Evolutionary conservation across 495 filamentous ascomycete species (phyloP), one percentile per base, ranked within the genome.

Genomic region (Hypomontagnella submonticulosa): DNA sequence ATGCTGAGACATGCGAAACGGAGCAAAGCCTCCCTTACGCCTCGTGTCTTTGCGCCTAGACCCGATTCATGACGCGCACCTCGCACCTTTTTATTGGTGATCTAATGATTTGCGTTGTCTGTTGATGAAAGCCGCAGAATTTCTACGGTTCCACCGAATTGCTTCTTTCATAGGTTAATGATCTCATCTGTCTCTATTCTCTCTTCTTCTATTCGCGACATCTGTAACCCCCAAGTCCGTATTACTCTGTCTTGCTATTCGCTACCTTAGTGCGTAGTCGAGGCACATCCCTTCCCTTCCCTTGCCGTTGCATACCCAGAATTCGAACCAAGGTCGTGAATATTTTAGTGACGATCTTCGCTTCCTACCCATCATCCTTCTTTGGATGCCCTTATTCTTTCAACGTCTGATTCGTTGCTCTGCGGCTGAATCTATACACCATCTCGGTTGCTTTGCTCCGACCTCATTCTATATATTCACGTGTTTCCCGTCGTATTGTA

Each of bases 321-420:
- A 23, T 51, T 47, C 10, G 11, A 37, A 41, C 15, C 48, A 51
- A 20, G 48, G 3, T 56, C 13, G 49, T 52, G 38, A 46, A 36
- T 40, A 19, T 48, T 38, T 12, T 36, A 2, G 7, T 41, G 33
- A 53, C 12, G 40, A 1, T 20, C 8, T 20, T 13, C 12, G 40
- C 33, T 32, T 52, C 33, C 7, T 55, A 48, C 33, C 38, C 30
- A 42, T 3, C 32, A 33, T 37, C 46, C 20, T 37, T 12, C 15
- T 50, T 57, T 68, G 61, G 5, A 73, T 73, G 71, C 42, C 37
- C 44, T 30, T 54, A 15, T 27, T 40, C 15, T 49, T 54, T 47
- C 48, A 19, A 19, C 8, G n/a, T 63, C 61, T 63, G 53, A 53
- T 68, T 65, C 69, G 66, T 46, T 51, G 20, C 42, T 16, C 20